phyloP scores from a whole-genome alignment of 345 rosid species.

The Trapa incisa region DNA sequence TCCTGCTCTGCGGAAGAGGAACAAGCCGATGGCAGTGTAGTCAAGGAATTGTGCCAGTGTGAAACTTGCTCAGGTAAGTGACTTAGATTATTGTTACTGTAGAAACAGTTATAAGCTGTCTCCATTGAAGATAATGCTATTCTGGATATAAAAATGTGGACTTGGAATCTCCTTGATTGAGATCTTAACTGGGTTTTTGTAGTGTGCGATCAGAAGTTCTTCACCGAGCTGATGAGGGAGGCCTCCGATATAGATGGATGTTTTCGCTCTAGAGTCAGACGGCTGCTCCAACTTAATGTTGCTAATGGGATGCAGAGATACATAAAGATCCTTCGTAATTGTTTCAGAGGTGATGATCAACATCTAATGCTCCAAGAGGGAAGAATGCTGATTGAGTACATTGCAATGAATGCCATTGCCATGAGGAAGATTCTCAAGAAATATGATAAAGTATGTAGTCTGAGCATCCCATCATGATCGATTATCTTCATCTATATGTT shows the following conservation, averaged over 20 bases:
- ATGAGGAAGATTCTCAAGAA: conserved; percentile 85
- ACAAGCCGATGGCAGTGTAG: conserved; percentile 3
- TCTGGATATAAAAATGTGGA: not conserved
- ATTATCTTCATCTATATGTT: not conserved
- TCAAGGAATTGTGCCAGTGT: conserved; percentile 24
- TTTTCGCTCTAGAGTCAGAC: conserved; percentile 65
- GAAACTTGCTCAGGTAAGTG: conserved; percentile 53
- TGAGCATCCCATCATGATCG: not conserved
- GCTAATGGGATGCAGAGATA: conserved; percentile 63
- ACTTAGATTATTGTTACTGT: too few species aligned
- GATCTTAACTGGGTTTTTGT: conserved; percentile 9
- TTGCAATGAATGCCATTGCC: conserved; percentile 78
- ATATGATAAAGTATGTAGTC: conserved; percentile 62
- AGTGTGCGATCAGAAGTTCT: conserved; percentile 84
- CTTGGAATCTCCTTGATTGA: not conserved
- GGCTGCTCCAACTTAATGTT: conserved; percentile 69
- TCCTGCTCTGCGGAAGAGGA: conserved; percentile 17
- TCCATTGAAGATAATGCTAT: not conserved
- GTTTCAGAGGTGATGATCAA: conserved; percentile 49
- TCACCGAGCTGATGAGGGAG: conserved; percentile 73
- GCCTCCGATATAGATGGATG: conserved; percentile 71
- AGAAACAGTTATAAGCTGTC: not conserved
- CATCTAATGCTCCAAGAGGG: conserved; percentile 59
- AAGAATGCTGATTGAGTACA: conserved; percentile 58
- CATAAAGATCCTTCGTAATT: conserved; percentile 34